Evolutionary conservation across 1,139 yeast genomes (phyloP), one percentile per base, ranked within the genome.

Genomic region (Spencermartinsiella ligniputridi): DNA sequence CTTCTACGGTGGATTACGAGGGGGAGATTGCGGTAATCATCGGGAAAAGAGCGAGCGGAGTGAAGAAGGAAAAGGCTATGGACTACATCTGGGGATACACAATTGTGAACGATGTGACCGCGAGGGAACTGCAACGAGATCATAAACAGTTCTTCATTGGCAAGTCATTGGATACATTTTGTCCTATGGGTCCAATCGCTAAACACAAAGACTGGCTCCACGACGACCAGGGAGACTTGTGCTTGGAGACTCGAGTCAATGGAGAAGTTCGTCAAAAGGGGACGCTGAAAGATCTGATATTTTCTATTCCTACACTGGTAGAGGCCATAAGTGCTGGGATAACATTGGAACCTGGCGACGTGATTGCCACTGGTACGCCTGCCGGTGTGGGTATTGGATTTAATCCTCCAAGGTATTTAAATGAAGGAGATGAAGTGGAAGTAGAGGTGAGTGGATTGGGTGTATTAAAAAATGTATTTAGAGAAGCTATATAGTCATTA

Each of bases 151-250:
- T 66, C 57, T 56, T 61, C 22, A 52, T 61, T 29, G 69, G 70
- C 3, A 69, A 69, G 52, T 63, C 66, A 60, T 68, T 68, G 44
- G 73, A 69, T 40, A 63, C 64, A 15, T 64, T 59, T 50, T 67
- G 67, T 20, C 69, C 69, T 13, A 50, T 65, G 34, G 69, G 69
- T 8, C 69, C 70, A 12, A 67, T 63, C 2, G 52, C 67, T 25
- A 67, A 65, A 3, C 59, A 69, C 2, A 41, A 63, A 1, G 37
- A 44, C 1, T 47, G 61, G 4, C 59, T 68, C 25, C 37, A 49
- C 22, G 24, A 18, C 6, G 58, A 68, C 41, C 69, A 70, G 18
- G 61, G 62, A 37, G 37, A 43, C 3, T 47, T 66, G 40, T 45
- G 50, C 9, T 57, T 65, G 33, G 46, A 51, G 29, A 59, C 59